These are phyloP conservation scores for Polychaeton citri DNA, from an alignment of 2,329 filamentous ascomycete genomes.

Conservation along the genomic window DNA sequence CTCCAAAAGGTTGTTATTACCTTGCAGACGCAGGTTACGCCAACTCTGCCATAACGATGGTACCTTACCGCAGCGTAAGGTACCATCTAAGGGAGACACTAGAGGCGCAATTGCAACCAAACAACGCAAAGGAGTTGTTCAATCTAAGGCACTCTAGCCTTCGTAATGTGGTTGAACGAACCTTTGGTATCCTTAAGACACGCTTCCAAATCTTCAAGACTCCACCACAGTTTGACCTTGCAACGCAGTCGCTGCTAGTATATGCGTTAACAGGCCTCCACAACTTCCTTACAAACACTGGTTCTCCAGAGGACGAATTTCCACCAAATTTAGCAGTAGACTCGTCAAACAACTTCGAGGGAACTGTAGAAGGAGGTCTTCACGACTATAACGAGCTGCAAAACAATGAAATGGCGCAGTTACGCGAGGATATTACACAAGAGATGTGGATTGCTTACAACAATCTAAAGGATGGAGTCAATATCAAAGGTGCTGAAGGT, in stretches of 20 bases:
- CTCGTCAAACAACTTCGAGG: no score
- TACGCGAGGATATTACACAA: no score
- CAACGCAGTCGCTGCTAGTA: neutral
- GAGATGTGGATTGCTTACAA: no score
- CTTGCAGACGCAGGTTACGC: neutral
- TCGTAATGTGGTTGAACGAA: neutral
- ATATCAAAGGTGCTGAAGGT: no score
- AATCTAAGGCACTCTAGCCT: neutral
- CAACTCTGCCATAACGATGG: neutral
- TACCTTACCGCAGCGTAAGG: neutral
- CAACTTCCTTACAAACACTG: no score
- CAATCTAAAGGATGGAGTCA: no score
- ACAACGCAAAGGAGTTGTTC: neutral
- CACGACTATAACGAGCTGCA: no score
- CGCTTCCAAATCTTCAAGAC: neutral
- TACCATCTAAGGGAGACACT: neutral
- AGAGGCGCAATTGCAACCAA: neutral
- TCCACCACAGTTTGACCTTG: neutral
- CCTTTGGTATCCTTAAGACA: slow-evolving; percentile 1
- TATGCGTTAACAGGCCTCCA: neutral
- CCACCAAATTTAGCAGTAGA: no score
- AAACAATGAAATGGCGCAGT: no score
- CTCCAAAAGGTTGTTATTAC: neutral
- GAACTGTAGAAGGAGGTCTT: no score
- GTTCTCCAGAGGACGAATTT: no score